phyloP scores from a whole-genome alignment of 306 rosid genomes.

The Spatholobus suberectus region DNA sequence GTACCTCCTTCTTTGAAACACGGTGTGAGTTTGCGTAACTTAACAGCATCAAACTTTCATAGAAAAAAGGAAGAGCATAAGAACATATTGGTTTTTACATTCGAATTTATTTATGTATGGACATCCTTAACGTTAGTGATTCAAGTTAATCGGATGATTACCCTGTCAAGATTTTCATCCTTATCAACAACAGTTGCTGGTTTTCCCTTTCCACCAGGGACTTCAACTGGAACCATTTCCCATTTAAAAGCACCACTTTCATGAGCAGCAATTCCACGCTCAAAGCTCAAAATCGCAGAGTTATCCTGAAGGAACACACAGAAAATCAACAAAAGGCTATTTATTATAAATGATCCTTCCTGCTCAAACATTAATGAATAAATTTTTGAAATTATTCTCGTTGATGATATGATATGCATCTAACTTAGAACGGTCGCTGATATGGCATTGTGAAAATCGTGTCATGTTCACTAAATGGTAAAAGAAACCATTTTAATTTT shows the following conservation, averaged over 20 bases:
- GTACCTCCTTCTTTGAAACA: conserved; percentile 86
- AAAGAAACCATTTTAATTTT: too few relatives aligned
- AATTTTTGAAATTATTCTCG: too few relatives aligned
- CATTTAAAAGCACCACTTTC: conserved; percentile 65
- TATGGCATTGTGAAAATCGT: too few relatives aligned
- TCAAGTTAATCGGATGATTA: conserved; percentile 35
- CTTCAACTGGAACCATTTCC: conserved; percentile 87
- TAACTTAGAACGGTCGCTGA: too few relatives aligned
- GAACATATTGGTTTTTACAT: too few relatives aligned
- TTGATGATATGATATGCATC: too few relatives aligned
- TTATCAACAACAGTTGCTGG: conserved; percentile 59
- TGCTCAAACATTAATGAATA: too few relatives aligned
- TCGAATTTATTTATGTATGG: not conserved
- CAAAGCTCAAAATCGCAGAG: conserved; percentile 68
- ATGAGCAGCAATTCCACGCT: conserved; percentile 84
- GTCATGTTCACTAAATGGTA: too few relatives aligned
- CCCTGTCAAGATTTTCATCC: conserved; percentile 87
- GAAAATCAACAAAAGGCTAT: too few relatives aligned
- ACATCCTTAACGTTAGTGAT: not conserved
- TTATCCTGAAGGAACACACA: conserved; percentile 66
- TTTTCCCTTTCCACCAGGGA: conserved; percentile 86
- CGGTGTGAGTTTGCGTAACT: conserved; percentile 77
- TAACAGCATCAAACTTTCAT: conserved; percentile 72
- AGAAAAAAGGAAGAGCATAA: not conserved
- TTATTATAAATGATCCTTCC: too few relatives aligned